Percentiles rank a stretch among this genome's conserved stretches.
phyloP scores from a whole-genome alignment of 2,329 filamentous ascomycete species.

The Cryoendolithus antarcticus region DNA sequence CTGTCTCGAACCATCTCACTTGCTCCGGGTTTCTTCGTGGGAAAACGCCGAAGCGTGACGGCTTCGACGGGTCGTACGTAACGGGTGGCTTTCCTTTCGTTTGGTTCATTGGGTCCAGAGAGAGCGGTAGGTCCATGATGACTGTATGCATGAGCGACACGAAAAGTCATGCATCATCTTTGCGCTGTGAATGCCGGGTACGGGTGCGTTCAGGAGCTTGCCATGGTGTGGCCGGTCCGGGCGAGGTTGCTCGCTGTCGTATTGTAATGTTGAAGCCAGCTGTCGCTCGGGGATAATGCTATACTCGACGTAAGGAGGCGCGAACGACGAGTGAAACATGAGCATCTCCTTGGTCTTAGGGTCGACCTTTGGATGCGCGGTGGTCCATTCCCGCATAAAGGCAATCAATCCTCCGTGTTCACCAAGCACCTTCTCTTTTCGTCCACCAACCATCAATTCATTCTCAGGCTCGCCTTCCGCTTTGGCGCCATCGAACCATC shows the following conservation, averaged over 20 bases:
- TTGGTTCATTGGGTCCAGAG: conserved; percentile 51
- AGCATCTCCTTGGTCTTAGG: conserved; percentile 51
- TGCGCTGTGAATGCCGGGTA: conserved; percentile 49
- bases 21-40: conserved; percentile 45
- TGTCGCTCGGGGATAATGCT: conserved; percentile 39
- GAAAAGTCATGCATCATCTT: conserved; percentile 73
- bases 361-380: conserved; percentile 56
- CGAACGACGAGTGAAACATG: conserved; percentile 54
- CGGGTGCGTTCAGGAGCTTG: conserved; percentile 38
- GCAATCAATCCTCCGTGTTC: conserved; percentile 35
- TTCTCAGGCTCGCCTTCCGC: conserved; percentile 39
- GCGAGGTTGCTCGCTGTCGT: background rate
- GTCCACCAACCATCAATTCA: background rate
- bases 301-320: conserved; percentile 56
- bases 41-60: conserved; percentile 55
- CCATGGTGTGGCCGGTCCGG: too few relatives aligned
- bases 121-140: conserved; percentile 57
- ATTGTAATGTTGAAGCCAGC: too few relatives aligned
- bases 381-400: conserved; percentile 60
- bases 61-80: conserved; percentile 44
- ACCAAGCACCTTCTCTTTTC: conserved; percentile 12
- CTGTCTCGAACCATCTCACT: conserved; percentile 56
- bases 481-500: conserved; percentile 52
- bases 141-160: conserved; percentile 50
- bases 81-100: conserved; percentile 44